Evolutionary conservation across 768 basidiomycete genomes (phyloP).

Genomic region (Trichaptum fuscoviolaceum): DNA sequence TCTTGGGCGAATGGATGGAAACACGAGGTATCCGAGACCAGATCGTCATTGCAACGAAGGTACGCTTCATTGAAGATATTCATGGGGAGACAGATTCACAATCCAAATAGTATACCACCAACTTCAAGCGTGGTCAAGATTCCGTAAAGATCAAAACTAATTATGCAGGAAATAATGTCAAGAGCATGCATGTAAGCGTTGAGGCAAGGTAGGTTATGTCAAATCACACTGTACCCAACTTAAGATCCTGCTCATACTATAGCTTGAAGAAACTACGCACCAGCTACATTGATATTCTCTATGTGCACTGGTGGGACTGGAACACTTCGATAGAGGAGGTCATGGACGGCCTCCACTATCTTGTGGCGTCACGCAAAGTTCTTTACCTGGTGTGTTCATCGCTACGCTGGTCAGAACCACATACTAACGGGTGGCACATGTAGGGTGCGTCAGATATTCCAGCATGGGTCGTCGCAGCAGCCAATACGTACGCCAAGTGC

Average conservation of each 20-base stretch:
- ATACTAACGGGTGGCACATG: no score
- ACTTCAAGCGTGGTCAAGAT: constrained; percentile 23
- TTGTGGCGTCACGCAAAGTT: constrained; percentile 40
- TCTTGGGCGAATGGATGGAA: constrained; percentile 40
- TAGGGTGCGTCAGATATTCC: constrained; percentile 15
- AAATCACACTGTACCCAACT: no score
- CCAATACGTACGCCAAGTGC: constrained; percentile 28
- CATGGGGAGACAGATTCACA: no score
- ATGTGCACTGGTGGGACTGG: constrained; percentile 51
- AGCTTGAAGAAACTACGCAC: constrained; percentile 49
- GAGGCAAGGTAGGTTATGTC: constrained; percentile 21
- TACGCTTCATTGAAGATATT: constrained; percentile 5
- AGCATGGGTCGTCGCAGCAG: constrained; percentile 24
- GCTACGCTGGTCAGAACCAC: neutral
- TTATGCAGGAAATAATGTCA: constrained; percentile 44
- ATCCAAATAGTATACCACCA: constrained; percentile 15
- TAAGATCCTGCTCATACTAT: neutral
- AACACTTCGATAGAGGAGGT: constrained; percentile 40
- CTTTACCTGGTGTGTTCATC: constrained; percentile 31
- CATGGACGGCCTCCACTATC: constrained; percentile 38
- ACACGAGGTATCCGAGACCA: constrained; percentile 30
- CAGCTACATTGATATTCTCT: constrained; percentile 52
- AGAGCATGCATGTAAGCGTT: constrained; percentile 37
- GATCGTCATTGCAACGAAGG: constrained; percentile 28
- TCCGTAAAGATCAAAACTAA: constrained; percentile 31